Evolutionary conservation across 192 early-diverging fungal genomes (phyloP).

Genomic region (Backusella morwellensis): DNA sequence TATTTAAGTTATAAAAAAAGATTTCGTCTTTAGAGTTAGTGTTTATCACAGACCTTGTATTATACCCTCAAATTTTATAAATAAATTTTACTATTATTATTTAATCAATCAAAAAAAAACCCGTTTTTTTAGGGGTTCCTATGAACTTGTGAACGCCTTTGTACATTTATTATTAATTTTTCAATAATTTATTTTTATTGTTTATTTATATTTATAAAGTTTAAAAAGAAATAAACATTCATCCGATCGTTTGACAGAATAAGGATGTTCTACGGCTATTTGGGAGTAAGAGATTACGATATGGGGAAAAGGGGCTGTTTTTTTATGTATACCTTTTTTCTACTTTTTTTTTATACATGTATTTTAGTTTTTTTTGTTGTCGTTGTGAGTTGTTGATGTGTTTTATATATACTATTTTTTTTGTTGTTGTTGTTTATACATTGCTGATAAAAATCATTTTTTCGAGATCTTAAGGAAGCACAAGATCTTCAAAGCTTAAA

Average conservation of each 20-base stretch:
- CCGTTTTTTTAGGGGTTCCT: background rate
- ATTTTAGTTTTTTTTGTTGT: too few relatives aligned
- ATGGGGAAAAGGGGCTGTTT: too few relatives aligned
- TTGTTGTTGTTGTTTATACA: background rate
- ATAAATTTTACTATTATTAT: background rate
- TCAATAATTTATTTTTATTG: background rate
- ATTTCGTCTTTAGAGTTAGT: background rate
- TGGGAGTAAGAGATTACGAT: too few relatives aligned
- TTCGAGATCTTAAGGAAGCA: background rate
- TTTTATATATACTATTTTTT: background rate
- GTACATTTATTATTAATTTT: background rate
- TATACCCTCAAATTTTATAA: background rate
- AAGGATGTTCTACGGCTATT: background rate
- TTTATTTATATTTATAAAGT: background rate
- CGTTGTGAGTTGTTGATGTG: too few relatives aligned
- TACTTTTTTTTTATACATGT: too few relatives aligned
- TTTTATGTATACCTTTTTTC: too few relatives aligned
- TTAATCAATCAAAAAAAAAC: background rate
- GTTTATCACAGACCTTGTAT: background rate
- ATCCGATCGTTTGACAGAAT: background rate
- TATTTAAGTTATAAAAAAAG: slow-evolving; percentile 2
- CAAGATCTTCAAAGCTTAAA: slow-evolving; percentile 7
- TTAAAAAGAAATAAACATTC: background rate
- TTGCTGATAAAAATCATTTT: background rate
- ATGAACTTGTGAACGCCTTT: too few relatives aligned